Evolutionary conservation across 805 yeast species (phyloP).

Genomic region (Teunomyces stri): DNA sequence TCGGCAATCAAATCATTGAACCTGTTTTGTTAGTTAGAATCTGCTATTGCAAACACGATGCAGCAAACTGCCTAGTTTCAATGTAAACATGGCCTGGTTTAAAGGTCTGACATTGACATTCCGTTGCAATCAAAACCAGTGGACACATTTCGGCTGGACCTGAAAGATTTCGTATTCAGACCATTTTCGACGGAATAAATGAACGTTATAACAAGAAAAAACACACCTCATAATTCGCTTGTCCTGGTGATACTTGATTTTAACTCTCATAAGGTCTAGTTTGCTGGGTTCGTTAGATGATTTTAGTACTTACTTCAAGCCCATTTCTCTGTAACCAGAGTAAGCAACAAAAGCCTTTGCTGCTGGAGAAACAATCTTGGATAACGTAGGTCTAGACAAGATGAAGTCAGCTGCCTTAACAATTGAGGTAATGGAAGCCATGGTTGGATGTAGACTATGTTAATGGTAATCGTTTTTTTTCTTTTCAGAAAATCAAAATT

Average conservation of each 20-base stretch:
- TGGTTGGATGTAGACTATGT: conserved; percentile 17
- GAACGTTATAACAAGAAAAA: too few relatives aligned
- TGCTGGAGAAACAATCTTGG: conserved; percentile 74
- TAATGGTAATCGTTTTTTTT: background rate
- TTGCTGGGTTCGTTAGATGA: background rate
- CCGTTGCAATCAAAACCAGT: too few relatives aligned
- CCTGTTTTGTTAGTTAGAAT: conserved; percentile 29
- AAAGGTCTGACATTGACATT: too few relatives aligned
- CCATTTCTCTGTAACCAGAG: conserved; percentile 94
- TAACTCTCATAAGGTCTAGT: background rate
- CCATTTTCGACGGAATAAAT: too few relatives aligned
- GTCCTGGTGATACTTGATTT: too few relatives aligned
- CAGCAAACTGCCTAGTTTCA: too few relatives aligned
- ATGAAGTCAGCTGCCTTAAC: conserved; percentile 76
- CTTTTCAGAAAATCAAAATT: conserved; percentile 14
- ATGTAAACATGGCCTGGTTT: too few relatives aligned
- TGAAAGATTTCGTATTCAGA: too few relatives aligned
- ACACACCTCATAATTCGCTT: too few relatives aligned
- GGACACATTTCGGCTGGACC: too few relatives aligned
- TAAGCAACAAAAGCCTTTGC: conserved; percentile 69
- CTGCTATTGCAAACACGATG: too few relatives aligned
- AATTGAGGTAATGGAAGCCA: conserved; percentile 65
- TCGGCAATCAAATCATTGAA: conserved; percentile 85
- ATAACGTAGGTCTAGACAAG: conserved; percentile 73
- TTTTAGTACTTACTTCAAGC: conserved; percentile 53